Conservation (phyloP, 495 filamentous ascomycete genomes). For the Penicillium psychrofluorescens region DNA sequence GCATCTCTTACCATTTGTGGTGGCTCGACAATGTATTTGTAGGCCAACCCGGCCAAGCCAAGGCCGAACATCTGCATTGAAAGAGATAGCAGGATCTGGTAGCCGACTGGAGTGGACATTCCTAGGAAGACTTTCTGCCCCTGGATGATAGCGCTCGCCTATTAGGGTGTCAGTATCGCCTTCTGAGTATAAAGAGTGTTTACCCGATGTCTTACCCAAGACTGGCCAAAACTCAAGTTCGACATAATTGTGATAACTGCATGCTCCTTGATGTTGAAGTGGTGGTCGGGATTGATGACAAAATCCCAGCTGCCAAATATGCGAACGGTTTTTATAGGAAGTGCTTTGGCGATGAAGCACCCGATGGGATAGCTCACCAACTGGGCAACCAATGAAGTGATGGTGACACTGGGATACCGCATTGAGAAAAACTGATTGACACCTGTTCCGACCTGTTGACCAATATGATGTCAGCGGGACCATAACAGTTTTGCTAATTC, state of each 20-base stretch:
- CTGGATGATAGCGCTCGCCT: conserved; percentile 53
- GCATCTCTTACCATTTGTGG: conserved; percentile 50
- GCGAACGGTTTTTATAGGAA: conserved; percentile 40
- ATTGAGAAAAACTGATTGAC: conserved; percentile 60
- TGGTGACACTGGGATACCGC: conserved; percentile 65
- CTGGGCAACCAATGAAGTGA: conserved; percentile 55
- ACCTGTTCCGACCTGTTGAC: conserved; percentile 26
- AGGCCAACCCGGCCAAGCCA: conserved; percentile 39
- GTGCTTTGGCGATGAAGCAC: conserved; percentile 17
- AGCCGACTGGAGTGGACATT: conserved; percentile 47
- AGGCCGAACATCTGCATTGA: conserved; percentile 45
- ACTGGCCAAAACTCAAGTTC: conserved; percentile 17
- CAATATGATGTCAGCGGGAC: neutral
- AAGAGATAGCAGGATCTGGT: conserved; percentile 29
- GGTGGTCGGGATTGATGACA: conserved; percentile 41
- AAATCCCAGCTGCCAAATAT: conserved; percentile 39
- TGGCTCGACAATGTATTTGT: conserved; percentile 67
- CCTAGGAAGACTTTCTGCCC: conserved; percentile 53
- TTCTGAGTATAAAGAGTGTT: neutral
- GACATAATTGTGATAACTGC: conserved; percentile 54
- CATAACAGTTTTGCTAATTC: neutral
- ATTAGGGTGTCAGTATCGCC: conserved; percentile 30
- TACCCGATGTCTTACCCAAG: neutral
- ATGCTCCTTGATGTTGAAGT: conserved; percentile 47
- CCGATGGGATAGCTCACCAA: conserved; percentile 60